These are phyloP conservation scores for Ceratobasidium sp. DNA, from an alignment of 1,284 basidiomycete genomes.

Conservation along the genomic window DNA sequence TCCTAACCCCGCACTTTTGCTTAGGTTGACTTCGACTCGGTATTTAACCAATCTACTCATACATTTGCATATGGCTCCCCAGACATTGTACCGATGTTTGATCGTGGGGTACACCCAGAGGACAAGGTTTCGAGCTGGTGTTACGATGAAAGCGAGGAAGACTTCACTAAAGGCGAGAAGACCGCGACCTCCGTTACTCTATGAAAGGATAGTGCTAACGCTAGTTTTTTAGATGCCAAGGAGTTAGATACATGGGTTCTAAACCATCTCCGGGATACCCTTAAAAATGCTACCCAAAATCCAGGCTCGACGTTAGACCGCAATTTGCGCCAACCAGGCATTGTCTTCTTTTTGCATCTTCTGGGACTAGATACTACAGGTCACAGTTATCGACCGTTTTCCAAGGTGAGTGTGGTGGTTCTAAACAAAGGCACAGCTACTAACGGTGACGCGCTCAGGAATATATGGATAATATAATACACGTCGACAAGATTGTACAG, in stretches of 20 bases:
- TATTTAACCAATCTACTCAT: slow-evolving; percentile 83
- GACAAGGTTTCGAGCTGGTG: slow-evolving; percentile 78
- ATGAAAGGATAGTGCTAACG: not conserved
- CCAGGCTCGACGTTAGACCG: slow-evolving; percentile 57
- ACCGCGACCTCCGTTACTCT: not conserved
- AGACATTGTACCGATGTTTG: slow-evolving; percentile 91
- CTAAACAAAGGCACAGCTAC: not conserved
- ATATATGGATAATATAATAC: slow-evolving; percentile 86
- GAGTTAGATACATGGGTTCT: slow-evolving; percentile 84
- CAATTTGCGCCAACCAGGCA: slow-evolving; percentile 66
- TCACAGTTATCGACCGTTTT: slow-evolving; percentile 88
- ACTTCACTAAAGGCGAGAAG: slow-evolving; percentile 79
- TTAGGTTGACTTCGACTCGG: slow-evolving; percentile 87
- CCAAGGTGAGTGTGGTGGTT: slow-evolving; percentile 60
- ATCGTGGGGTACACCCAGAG: slow-evolving; percentile 72
- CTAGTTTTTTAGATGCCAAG: slow-evolving; percentile 70
- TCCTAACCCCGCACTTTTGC: slow-evolving; percentile 25
- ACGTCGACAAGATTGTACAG: slow-evolving; percentile 82
- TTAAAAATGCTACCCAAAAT: slow-evolving; percentile 71
- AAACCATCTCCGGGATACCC: slow-evolving; percentile 68
- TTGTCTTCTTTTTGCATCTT: slow-evolving; percentile 86
- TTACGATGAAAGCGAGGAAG: slow-evolving; percentile 82
- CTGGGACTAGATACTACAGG: slow-evolving; percentile 90
- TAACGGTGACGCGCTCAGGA: slow-evolving; percentile 62
- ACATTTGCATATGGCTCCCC: slow-evolving; percentile 90